Evolutionary conservation across 1,284 basidiomycete genomes (phyloP).

Genomic region (Tetrapyrgos nigripes): DNA sequence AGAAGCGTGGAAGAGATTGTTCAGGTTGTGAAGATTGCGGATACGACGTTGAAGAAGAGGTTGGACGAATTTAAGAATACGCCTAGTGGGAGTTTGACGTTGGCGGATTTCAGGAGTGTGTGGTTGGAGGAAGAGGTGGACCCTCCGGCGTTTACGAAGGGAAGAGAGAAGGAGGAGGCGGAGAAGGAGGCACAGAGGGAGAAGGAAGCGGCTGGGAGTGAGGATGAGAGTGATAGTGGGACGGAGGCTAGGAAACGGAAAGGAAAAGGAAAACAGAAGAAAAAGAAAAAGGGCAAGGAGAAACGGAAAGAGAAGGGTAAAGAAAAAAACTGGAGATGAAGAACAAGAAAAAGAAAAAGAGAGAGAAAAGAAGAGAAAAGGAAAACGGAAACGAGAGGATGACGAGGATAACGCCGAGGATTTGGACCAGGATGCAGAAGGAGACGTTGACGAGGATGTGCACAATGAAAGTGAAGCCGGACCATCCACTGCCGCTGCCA

Average conservation of each 20-base stretch:
- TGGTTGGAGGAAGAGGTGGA: conserved; percentile 94
- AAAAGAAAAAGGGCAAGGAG: conserved; percentile 38
- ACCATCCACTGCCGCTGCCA: conserved; percentile 18
- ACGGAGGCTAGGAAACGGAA: conserved; percentile 32
- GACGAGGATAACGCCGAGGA: too few species aligned
- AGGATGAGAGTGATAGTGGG: too few species aligned
- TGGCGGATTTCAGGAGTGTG: conserved; percentile 91
- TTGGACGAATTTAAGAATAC: conserved; percentile 97
- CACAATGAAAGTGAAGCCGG: conserved; percentile 45
- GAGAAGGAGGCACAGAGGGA: conserved; percentile 54
- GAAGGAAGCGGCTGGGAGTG: conserved; percentile 35
- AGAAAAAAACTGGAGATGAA: conserved; percentile 39
- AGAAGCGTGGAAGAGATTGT: conserved; percentile 95
- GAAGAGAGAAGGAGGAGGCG: conserved; percentile 72
- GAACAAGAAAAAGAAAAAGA: conserved; percentile 36
- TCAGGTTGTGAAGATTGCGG: conserved; percentile 98
- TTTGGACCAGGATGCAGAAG: conserved; percentile 50
- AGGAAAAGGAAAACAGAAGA: conserved; percentile 39
- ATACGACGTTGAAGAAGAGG: conserved; percentile 91
- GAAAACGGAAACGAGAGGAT: conserved; percentile 43
- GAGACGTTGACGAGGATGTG: conserved; percentile 45
- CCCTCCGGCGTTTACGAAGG: conserved; percentile 87
- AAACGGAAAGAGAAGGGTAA: conserved; percentile 48
- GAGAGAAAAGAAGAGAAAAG: conserved; percentile 36
- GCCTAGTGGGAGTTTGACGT: conserved; percentile 83